These are phyloP conservation scores for Phallus indusiatus DNA, from an alignment of 768 basidiomycete species.

Conservation along the genomic window DNA sequence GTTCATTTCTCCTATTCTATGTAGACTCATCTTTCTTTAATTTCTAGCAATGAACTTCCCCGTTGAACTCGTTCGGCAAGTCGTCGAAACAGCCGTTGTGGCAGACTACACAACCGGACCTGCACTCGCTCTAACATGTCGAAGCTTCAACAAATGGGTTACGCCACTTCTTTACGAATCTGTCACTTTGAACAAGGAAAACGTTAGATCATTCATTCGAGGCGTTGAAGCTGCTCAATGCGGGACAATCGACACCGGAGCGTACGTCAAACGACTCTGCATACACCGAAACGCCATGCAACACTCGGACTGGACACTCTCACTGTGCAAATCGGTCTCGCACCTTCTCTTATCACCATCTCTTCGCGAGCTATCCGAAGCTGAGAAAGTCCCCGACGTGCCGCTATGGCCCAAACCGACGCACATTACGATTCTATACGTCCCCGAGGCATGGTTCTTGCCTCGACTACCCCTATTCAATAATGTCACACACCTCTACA, in stretches of 20 bases:
- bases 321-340: not conserved
- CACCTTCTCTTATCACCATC: conserved; percentile 1
- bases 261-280: not conserved
- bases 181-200: not conserved
- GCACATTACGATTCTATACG: not conserved
- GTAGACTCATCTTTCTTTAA: not conserved
- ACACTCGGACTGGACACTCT: conserved; percentile 4
- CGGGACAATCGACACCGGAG: not conserved
- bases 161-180: conserved; percentile 2
- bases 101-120: not conserved
- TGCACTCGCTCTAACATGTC: not conserved
- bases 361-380: not conserved
- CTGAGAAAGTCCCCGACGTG: not conserved
- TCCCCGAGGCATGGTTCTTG: not conserved
- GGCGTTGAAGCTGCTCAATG: conserved; percentile 6
- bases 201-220: not conserved
- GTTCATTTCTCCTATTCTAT: not conserved
- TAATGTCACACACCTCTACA: conserved; percentile 2
- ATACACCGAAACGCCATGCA: not conserved
- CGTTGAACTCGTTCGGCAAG: not conserved
- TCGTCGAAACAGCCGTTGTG: not conserved
- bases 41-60: not conserved
- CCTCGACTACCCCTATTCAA: not conserved
- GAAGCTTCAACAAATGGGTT: not conserved
- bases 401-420: conserved; percentile 1